Base-by-base conservation (phyloP, 2,329 filamentous ascomycete genomes). In the Fusarium floridanum region DNA sequence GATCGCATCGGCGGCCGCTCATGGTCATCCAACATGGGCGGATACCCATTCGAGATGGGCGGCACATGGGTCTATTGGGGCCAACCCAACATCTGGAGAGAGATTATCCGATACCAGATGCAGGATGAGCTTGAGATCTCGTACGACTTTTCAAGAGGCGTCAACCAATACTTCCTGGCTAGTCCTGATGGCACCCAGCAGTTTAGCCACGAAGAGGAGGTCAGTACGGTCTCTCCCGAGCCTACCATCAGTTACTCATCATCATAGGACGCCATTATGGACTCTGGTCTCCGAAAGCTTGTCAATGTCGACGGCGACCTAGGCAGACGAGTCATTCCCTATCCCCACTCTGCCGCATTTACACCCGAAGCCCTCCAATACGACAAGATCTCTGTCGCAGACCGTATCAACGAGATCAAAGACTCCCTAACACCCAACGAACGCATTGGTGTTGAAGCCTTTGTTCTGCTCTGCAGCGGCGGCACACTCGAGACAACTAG, bases 1-100 rank as follows among this genome's bases (percentile, higher is more conserved):
- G 85, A 88, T 71, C 80, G 86, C 0, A 85, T 88, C 59, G 86
- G 86, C 17, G 86, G 86, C 2, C 83, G 86, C 0, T 85, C 85
- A 3, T 88, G 84, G 83, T 84, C 83, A 0, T 82, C 84, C 17
- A 82, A 86, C 36, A 84, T 86, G 9, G 81, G 79, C 0, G 85
- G 84, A 0, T 84, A 86, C 16, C 81, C 82, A 0, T 86, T 83
- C 59, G 86, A 88, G 61, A 84, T 88, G 82, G 86, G 86, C 0
- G 87, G 87, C 0, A 87, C 86, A 0, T 88, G 85, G 85, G 81
- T 88, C 0, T 84, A 84, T 63, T 86, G 85, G 85, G 79, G 80
- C 2, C 84, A 86, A 59, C 78, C 85, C 0, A 83, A 85, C 36
- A 77, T 86, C 4, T 86, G 83, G 81, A 79, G 84, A 5, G 86